phyloP scores from a whole-genome alignment of 768 basidiomycete species.

The Suillus fuscotomentosus region DNA sequence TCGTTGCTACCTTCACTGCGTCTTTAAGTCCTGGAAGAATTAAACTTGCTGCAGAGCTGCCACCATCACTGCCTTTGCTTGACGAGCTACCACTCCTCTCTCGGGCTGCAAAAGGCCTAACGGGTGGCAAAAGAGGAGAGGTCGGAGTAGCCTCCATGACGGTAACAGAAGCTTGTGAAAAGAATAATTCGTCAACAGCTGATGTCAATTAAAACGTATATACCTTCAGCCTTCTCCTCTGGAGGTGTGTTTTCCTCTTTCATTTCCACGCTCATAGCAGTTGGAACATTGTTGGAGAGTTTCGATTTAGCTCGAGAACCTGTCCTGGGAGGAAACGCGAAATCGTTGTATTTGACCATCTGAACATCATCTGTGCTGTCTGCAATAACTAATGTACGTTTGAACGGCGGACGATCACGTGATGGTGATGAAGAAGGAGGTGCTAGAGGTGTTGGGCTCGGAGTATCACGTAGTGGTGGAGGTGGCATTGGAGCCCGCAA shows the following conservation, averaged over 20 bases:
- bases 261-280: conserved; percentile 24
- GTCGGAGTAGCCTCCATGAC: conserved; percentile 49
- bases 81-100: conserved; percentile 50
- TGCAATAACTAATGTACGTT: conserved; percentile 23
- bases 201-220: not conserved
- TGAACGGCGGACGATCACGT: conserved; percentile 32
- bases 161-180: conserved; percentile 47
- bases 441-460: conserved; percentile 23
- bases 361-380: conserved; percentile 40
- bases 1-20: conserved; percentile 59
- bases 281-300: conserved; percentile 20
- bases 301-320: conserved; percentile 33
- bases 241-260: conserved; percentile 8
- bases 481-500: conserved; percentile 39
- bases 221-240: conserved; percentile 7
- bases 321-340: conserved; percentile 50
- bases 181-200: conserved; percentile 32
- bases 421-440: conserved; percentile 36
- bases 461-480: conserved; percentile 24
- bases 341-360: conserved; percentile 47
- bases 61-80: conserved; percentile 36
- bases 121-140: conserved; percentile 40
- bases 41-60: conserved; percentile 25
- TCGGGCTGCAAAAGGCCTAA: conserved; percentile 45
- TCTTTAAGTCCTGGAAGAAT: conserved; percentile 66